Base-by-base conservation (phyloP, 2,329 filamentous ascomycete species). In the Neobulgaria alba region DNA sequence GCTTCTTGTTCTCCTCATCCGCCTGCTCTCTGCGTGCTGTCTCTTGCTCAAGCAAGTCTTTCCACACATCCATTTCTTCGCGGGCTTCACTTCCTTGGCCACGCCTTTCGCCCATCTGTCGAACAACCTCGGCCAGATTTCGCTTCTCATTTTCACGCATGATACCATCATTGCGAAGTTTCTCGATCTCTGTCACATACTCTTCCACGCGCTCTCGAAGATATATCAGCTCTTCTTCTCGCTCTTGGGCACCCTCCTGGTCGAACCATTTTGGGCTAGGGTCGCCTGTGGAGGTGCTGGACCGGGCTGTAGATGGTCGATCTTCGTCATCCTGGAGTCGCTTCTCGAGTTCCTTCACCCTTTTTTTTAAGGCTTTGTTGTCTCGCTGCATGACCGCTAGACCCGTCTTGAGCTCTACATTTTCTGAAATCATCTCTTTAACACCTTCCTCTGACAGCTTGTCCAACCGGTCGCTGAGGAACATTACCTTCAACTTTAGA, bases 341-440 rank as follows among this genome's bases (percentile, higher is more conserved):
- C 58, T 85, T 86, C 63, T 96, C 89, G 34, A 96, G 65, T 54
- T 95, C 88, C 55, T 89, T 85, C 43, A 94, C 73, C 50, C 84
- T 81, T 47, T 83, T 79, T 16, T 87, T 80, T 41, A 96, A 63
- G 15, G 80, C 72, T 60, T 93, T 92, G 59, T 87, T 92, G 56
- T 98, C 92, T 49, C 93, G 86, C 61, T 94, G 87, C 43, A 92
- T 73, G 26, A 92, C 85, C 3, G 90, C 79, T 33, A 95, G 76
- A 46, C 85, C 86, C 0, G 90, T 95, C 63, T 93, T 92, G 36
- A 96, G 73, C 59, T 95, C 88, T 3, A 96, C 90, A 55, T 95
- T 98, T 63, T 95, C 90, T 33, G 87, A 88, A 54, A 96, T 94
- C 82, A 95, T 93, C 61, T 95, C 90, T 65, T 94, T 94, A 60